Evolutionary conservation across 1,284 basidiomycete species (phyloP).

Genomic region (Kalmanozyma brasiliensis): DNA sequence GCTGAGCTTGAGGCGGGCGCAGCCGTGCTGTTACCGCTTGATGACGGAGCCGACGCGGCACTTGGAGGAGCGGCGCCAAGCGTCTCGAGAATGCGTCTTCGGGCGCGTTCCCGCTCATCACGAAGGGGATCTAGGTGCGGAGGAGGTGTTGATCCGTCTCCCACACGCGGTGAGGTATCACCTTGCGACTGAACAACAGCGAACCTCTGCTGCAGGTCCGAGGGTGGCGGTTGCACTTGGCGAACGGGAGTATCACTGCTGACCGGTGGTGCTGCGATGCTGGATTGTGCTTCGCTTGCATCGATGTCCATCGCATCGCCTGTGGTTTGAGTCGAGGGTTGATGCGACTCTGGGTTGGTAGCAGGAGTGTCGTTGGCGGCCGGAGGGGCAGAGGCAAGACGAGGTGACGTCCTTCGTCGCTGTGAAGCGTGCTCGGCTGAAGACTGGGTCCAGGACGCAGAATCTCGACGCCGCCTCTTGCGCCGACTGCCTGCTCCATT

Average conservation of each 20-base stretch:
- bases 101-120: constrained; percentile 43
- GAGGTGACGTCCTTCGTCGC: constrained; percentile 13
- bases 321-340: neutral
- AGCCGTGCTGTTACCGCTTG: neutral
- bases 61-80: constrained; percentile 9
- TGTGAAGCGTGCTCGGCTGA: neutral
- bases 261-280: neutral
- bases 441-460: constrained; percentile 1
- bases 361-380: neutral
- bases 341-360: neutral
- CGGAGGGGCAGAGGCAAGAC: neutral
- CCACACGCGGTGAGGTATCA: constrained; percentile 7
- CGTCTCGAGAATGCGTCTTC: constrained; percentile 37
- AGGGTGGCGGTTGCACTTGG: neutral
- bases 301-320: constrained; percentile 22
- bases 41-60: neutral
- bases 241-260: neutral
- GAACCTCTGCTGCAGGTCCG: constrained; percentile 16
- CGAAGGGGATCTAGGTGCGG: constrained; percentile 35
- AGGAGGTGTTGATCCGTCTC: constrained; percentile 32
- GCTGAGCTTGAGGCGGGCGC: neutral
- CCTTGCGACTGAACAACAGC: constrained; percentile 5
- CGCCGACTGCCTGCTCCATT: constrained; percentile 4
- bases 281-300: neutral
- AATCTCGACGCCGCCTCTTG: constrained; percentile 28